Percentiles rank a stretch among this genome's conserved stretches.
These are phyloP conservation scores for Dactylellina parvicollis DNA, from an alignment of 2,329 filamentous ascomycete species.

Conservation along the genomic window DNA sequence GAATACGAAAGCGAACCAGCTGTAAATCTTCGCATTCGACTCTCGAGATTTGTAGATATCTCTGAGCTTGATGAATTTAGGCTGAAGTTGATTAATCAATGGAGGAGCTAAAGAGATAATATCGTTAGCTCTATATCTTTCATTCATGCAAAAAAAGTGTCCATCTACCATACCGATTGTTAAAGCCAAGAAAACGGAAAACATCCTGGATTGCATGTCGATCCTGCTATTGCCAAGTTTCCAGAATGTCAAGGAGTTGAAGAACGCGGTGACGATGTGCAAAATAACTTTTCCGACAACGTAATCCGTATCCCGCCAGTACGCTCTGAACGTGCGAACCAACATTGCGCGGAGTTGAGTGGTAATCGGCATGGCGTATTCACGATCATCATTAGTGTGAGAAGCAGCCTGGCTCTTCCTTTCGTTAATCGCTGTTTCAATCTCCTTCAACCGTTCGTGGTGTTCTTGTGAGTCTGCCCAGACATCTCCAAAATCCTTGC, in stretches of 20 bases:
- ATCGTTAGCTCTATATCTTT: constrained; percentile 84
- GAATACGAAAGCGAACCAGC: constrained; percentile 76
- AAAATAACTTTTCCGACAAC: constrained; percentile 71
- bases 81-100: constrained; percentile 80
- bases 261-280: constrained; percentile 71
- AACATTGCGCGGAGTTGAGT: constrained; percentile 68
- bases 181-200: constrained; percentile 79
- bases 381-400: constrained; percentile 66
- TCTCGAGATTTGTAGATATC: constrained; percentile 77
- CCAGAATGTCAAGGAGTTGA: constrained; percentile 78
- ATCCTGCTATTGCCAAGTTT: constrained; percentile 68
- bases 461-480: constrained; percentile 69
- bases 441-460: constrained; percentile 64
- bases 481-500: constrained; percentile 71
- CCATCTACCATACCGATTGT: constrained; percentile 71
- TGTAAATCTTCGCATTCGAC: constrained; percentile 81
- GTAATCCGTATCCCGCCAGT: constrained; percentile 75
- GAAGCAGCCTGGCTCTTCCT: constrained; percentile 62
- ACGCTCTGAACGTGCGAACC: constrained; percentile 70
- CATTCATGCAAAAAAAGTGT: constrained; percentile 78
- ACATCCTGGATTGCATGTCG: constrained; percentile 76
- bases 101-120: constrained; percentile 66
- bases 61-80: constrained; percentile 73
- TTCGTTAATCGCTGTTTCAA: constrained; percentile 66
- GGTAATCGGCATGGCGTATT: constrained; percentile 71